phyloP scores from a whole-genome alignment of 169 alveolate species.

The Plasmodium berghei region DNA sequence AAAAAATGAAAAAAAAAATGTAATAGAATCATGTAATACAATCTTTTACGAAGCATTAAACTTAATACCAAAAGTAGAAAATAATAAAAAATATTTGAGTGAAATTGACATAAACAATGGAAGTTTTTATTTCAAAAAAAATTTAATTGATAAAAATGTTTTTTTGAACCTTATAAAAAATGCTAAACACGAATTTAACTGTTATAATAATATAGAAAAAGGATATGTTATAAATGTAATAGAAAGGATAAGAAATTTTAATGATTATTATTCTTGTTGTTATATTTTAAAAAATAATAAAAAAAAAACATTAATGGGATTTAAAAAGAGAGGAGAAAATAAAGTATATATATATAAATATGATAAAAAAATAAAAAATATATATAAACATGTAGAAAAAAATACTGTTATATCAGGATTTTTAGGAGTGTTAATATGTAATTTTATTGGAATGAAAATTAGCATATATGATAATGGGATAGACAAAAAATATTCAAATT shows the following conservation, averaged over 20 bases:
- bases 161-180: slow-evolving; percentile 29
- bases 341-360: slow-evolving; percentile 72
- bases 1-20: slow-evolving; percentile 4
- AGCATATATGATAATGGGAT: slow-evolving; percentile 76
- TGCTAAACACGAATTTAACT: slow-evolving; percentile 36
- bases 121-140: slow-evolving; percentile 55
- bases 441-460: slow-evolving; percentile 76
- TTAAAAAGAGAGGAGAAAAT: slow-evolving; percentile 74
- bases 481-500: slow-evolving; percentile 46
- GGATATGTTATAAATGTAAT: slow-evolving; percentile 64
- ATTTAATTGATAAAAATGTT: slow-evolving; percentile 63
- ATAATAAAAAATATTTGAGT: slow-evolving; percentile 5
- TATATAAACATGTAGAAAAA: slow-evolving; percentile 22
- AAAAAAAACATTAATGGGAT: slow-evolving; percentile 62
- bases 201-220: slow-evolving; percentile 51
- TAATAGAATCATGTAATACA: background rate
- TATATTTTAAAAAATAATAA: slow-evolving; percentile 72
- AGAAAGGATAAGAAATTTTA: slow-evolving; percentile 63
- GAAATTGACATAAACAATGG: slow-evolving; percentile 58
- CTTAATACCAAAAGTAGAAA: slow-evolving; percentile 4
- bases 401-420: slow-evolving; percentile 64
- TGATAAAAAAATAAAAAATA: slow-evolving; percentile 64
- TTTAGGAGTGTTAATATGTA: slow-evolving; percentile 66
- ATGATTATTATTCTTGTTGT: slow-evolving; percentile 68
- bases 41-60: slow-evolving; percentile 57